These are phyloP conservation scores for Vitis rotundifolia DNA, from an alignment of 164 flowering plant genomes.

Conservation along the genomic window DNA sequence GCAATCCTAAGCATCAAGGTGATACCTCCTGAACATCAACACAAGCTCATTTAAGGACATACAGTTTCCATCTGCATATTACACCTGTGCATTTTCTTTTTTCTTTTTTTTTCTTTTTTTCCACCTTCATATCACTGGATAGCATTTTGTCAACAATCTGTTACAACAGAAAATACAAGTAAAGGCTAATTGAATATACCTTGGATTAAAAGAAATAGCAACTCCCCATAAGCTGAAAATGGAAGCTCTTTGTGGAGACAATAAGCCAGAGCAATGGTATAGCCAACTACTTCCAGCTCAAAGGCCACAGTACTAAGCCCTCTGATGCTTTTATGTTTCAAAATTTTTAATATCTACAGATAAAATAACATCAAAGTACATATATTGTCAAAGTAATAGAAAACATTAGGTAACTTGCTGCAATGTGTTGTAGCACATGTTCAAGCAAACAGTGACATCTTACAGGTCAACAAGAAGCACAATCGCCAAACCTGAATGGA, in stretches of 20 bases:
- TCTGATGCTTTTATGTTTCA: conserved; percentile 74
- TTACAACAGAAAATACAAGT: background rate
- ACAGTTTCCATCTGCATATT: too few species aligned
- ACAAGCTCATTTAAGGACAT: too few species aligned
- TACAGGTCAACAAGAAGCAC: too few species aligned
- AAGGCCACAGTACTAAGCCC: conserved; percentile 82
- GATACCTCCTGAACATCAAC: too few species aligned
- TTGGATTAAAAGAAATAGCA: conserved; percentile 81
- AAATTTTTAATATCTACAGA: conserved; percentile 79
- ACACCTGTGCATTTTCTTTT: too few species aligned
- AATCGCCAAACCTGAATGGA: too few species aligned
- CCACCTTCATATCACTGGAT: background rate
- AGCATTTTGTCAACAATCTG: background rate
- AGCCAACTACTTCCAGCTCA: conserved; percentile 97
- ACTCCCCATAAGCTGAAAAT: conserved; percentile 94
- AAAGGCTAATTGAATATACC: conserved; percentile 35
- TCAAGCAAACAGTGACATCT: background rate
- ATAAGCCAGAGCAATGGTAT: conserved; percentile 86
- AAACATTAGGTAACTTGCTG: background rate
- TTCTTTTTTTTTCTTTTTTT: background rate
- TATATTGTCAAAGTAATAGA: background rate
- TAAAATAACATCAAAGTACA: background rate
- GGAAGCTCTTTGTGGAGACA: conserved; percentile 94
- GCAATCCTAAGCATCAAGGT: too few species aligned
- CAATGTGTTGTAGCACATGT: background rate